Conservation (phyloP, 192 early-diverging fungal genomes). For the Gigaspora rosea region DNA sequence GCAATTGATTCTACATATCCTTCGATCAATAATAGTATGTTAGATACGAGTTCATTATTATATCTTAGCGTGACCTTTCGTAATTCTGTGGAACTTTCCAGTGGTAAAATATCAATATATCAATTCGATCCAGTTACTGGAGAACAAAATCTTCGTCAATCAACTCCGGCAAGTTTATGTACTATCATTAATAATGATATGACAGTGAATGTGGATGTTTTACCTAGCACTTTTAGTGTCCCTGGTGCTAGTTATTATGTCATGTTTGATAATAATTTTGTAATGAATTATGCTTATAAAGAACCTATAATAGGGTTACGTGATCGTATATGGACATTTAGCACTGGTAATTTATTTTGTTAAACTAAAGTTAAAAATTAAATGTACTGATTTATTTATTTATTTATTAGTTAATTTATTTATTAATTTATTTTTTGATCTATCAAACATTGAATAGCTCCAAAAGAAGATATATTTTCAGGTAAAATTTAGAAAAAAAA, state of each 20-base stretch:
- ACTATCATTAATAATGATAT: background rate
- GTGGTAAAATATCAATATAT: slow-evolving; percentile 5
- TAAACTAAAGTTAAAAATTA: too few relatives aligned
- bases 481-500: too few relatives aligned
- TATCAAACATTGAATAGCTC: too few relatives aligned
- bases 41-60: too few relatives aligned
- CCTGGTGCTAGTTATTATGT: slow-evolving; percentile 9
- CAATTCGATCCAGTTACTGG: background rate
- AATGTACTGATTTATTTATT: too few relatives aligned
- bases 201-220: background rate
- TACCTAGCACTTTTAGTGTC: slow-evolving; percentile 1
- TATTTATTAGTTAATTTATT: too few relatives aligned
- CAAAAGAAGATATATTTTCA: too few relatives aligned
- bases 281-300: background rate
- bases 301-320: slow-evolving; percentile 18
- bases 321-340: background rate
- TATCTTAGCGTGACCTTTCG: background rate
- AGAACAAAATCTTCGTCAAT: background rate
- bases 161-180: background rate
- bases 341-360: too few relatives aligned
- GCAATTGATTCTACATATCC: background rate
- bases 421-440: too few relatives aligned
- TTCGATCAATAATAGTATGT: background rate
- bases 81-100: background rate
- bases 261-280: slow-evolving; percentile 15